Percentiles rank a stretch among this genome's conserved stretches.
Conservation (phyloP, 139 green algal genomes). For the Coccomyxa sp. region DNA sequence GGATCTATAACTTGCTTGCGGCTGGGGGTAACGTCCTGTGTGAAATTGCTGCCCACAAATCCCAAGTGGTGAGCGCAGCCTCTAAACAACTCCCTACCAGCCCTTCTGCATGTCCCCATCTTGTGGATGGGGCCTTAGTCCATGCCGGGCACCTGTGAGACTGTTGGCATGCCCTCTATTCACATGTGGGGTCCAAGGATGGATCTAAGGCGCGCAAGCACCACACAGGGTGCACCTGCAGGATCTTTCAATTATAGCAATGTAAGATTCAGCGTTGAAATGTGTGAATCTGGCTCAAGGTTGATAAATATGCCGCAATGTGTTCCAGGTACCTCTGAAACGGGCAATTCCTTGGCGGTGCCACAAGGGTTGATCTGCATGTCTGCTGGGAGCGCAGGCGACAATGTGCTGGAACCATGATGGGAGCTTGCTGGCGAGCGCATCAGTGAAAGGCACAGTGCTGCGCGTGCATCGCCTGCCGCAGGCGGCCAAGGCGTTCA, state of each 20-base stretch:
- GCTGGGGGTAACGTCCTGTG: slow-evolving; percentile 49
- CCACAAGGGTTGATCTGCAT: no score
- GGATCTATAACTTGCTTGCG: slow-evolving; percentile 56
- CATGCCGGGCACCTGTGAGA: background rate
- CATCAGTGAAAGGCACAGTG: slow-evolving; percentile 73
- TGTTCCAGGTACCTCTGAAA: no score
- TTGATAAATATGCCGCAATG: no score
- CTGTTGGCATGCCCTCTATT: no score
- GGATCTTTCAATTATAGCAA: no score
- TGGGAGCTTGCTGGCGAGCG: slow-evolving; percentile 64
- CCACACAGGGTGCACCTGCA: no score
- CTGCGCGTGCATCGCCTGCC: slow-evolving; percentile 66
- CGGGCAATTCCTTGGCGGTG: no score
- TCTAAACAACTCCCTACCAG: background rate
- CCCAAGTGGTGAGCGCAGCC: slow-evolving; percentile 37
- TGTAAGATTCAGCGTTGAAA: background rate
- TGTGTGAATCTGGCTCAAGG: background rate
- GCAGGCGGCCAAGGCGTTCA: slow-evolving; percentile 28
- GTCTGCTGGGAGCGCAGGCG: slow-evolving; percentile 12
- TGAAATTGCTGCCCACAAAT: slow-evolving; percentile 71
- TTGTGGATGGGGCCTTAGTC: background rate
- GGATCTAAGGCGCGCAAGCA: no score
- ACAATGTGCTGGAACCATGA: slow-evolving; percentile 40
- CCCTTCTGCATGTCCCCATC: background rate
- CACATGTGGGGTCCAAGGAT: no score